These are phyloP conservation scores for Ophiostoma himal-ulmi DNA, from an alignment of 2,329 filamentous ascomycete genomes.

Conservation along the genomic window DNA sequence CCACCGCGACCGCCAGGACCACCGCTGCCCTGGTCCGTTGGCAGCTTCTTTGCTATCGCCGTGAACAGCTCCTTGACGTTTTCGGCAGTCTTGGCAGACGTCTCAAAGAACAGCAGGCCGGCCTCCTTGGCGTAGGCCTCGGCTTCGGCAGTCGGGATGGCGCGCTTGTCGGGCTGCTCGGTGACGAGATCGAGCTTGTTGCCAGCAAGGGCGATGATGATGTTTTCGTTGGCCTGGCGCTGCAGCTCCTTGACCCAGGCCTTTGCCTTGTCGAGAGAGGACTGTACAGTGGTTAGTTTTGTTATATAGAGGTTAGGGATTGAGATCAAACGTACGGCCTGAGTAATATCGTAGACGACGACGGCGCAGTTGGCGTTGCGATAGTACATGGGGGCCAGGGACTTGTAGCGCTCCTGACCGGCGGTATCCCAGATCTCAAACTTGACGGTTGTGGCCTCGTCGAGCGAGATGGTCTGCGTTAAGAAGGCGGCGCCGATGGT, in stretches of 20 bases:
- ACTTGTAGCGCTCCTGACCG: slow-evolving; percentile 98
- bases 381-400: slow-evolving; percentile 98
- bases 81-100: slow-evolving; percentile 92
- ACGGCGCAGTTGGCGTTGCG: slow-evolving; percentile 98
- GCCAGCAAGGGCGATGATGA: slow-evolving; percentile 94
- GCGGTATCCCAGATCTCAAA: slow-evolving; percentile 99
- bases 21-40: slow-evolving; percentile 91
- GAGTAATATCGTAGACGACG: slow-evolving; percentile 98
- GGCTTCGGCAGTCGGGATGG: slow-evolving; percentile 80
- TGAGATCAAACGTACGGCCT: slow-evolving; percentile 64
- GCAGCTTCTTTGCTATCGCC: slow-evolving; percentile 94
- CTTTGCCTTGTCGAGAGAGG: slow-evolving; percentile 97
- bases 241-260: slow-evolving; percentile 99
- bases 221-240: slow-evolving; percentile 98
- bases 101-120: slow-evolving; percentile 95
- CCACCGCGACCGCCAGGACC: slow-evolving; percentile 48
- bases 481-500: slow-evolving; percentile 98
- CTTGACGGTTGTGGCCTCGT: slow-evolving; percentile 97
- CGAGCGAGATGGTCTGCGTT: slow-evolving; percentile 96
- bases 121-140: slow-evolving; percentile 93
- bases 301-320: background rate
- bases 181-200: slow-evolving; percentile 97
- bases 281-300: slow-evolving; percentile 44
- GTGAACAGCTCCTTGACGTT: slow-evolving; percentile 96
- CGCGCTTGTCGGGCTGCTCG: slow-evolving; percentile 92